Base-by-base conservation (phyloP, 1,284 basidiomycete species). In the Rhodotorula mucilaginosa region DNA sequence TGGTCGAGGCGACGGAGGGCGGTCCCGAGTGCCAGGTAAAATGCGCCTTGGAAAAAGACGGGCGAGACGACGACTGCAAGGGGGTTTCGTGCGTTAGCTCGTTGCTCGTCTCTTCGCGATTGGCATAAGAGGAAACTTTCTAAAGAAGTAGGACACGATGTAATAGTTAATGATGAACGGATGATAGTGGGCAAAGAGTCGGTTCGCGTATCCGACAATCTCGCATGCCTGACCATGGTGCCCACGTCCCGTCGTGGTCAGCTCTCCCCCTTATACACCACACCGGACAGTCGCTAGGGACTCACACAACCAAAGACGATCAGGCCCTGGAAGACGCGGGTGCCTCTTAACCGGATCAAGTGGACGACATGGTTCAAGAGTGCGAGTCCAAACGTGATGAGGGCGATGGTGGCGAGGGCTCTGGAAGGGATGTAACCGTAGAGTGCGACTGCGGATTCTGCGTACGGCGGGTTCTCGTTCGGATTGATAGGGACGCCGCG, bases 41-140 rank as follows among this genome's bases (percentile, higher is more conserved):
- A 79, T 0, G 81, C 82, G 10, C 82, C 82, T 6, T 81, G 78
- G 74, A 82, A 80, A 31, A 82, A 78, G 18, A 83, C 80, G 0
- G 82, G 83, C 0, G 82, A 80, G 78, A 81, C 61, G 51, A 83
- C 82, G 67, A 83, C 63, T 82, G 80, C 18, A 74, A 76, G 79
- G 13, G 74, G 49, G 80, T 79, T 5, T 73, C 6, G 51, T 8
- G 56, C 44, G 19, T 29, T 29, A 6, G 48, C 48, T 31, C 23
- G 7, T 7, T 16, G 21, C 7, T 10, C 39, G 39, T 44, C 39
- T 10, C 39, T 44, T 44, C 31, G 31, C 5, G 34, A 26, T 44
- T 10, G 26, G 18, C 19, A 1, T 5, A 19, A 23, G 49, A 52
- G 31, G 8, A 0, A 21, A 64, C 39, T 47, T 52, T 16, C 54